phyloP scores from a whole-genome alignment of 2,329 filamentous ascomycete species.

The Fusarium chuoi region DNA sequence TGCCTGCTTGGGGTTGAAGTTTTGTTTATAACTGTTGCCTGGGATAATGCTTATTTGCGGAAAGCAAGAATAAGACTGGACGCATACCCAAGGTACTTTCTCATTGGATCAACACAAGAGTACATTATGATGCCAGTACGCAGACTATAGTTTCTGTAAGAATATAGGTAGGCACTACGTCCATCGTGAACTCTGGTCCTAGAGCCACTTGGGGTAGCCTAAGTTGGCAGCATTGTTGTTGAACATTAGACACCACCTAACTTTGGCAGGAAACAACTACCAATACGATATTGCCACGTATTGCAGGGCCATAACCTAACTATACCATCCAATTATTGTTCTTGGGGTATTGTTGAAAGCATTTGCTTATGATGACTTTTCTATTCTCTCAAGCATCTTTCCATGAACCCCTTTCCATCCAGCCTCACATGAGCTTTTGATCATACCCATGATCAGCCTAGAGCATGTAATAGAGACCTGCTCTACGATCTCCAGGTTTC shows the following conservation, averaged over 20 bases:
- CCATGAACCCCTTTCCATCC: slow-evolving; percentile 62
- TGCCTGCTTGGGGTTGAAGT: slow-evolving; percentile 18
- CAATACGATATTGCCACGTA: too few relatives aligned
- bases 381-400: slow-evolving; percentile 56
- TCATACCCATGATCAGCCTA: slow-evolving; percentile 58
- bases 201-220: background rate
- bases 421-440: slow-evolving; percentile 62
- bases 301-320: background rate
- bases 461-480: slow-evolving; percentile 62
- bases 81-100: background rate
- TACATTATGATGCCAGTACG: background rate
- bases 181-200: background rate
- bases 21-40: slow-evolving; percentile 5
- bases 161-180: background rate
- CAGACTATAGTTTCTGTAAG: background rate
- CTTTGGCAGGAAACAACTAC: background rate
- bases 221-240: background rate
- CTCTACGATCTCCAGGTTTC: slow-evolving; percentile 58
- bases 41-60: background rate
- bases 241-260: background rate
- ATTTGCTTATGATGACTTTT: slow-evolving; percentile 25
- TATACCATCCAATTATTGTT: background rate
- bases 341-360: background rate
- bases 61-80: background rate
- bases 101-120: background rate